Base-by-base conservation (phyloP, 2,329 filamentous ascomycete species). In the Penicillium palitans region DNA sequence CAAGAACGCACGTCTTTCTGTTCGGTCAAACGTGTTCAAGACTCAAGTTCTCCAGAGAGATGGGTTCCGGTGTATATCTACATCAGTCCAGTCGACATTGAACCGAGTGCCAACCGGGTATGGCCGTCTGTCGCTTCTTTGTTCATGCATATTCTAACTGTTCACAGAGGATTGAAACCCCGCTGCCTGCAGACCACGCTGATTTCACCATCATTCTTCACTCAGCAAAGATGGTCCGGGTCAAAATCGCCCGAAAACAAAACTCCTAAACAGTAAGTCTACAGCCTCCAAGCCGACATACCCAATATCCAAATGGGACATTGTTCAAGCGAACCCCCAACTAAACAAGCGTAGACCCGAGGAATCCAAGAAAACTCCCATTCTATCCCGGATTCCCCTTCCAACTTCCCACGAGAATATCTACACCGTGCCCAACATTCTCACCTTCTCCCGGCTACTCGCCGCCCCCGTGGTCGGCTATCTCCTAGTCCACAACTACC, bases 391-490 rank as follows among this genome's bases (percentile, higher is more conserved):
- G 24, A 66, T 74, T 59, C 66, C 71, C 42, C 62, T 71, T 19
- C 66, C 70, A 2, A 66, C 65, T 40, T 63, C 66, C 3, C 90
- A 88, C 72, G 95, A 99, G 77, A 92, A 99, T 72, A 96, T 99
- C 71, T 97, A 96, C 79, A 99, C 91, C 37, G 72, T 99, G n/a
- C 95, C 95, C 41, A 99, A 99, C 73, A 82, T 96, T 61, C 83
- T 99, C 53, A 99, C 95, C 1, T 87, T 93, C 65, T 90, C 91
- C 2, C 90, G 95, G 3, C 85, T 99, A 40, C 73, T 90, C 51
- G 89, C 90, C 1, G 90, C 95, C 0, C 95, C 95, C 0, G 81
- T 90, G 31, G 86, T 97, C 47, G 95, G 93, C 56, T 98, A 96
- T 73, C 85, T 95, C 24, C 88, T 99, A 58, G 82, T 98, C 3